These are phyloP conservation scores for Ramichloridium luteum DNA, from an alignment of 2,329 filamentous ascomycete genomes.

Conservation along the genomic window DNA sequence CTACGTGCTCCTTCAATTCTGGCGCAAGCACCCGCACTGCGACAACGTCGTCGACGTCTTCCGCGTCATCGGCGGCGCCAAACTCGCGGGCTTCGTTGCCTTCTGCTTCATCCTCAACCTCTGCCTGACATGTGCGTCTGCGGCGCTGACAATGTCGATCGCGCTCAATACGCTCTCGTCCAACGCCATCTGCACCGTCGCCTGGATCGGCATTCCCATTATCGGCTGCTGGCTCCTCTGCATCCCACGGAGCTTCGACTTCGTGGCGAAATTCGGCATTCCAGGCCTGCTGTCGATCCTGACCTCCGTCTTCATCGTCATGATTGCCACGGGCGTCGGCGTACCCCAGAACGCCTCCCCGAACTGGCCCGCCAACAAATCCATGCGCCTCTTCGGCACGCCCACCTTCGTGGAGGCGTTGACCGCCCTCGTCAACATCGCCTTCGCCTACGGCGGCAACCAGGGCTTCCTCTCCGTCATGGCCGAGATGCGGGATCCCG, in stretches of 20 bases:
- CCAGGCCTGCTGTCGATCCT: slow-evolving; percentile 40
- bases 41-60: no score
- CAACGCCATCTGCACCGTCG: slow-evolving; percentile 7
- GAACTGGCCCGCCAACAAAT: no score
- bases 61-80: no score
- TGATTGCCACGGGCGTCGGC: no score
- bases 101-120: no score
- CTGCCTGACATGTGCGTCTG: slow-evolving; percentile 9
- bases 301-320: slow-evolving; percentile 47
- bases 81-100: no score
- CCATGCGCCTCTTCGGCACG: slow-evolving; percentile 18
- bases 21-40: no score
- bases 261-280: slow-evolving; percentile 7
- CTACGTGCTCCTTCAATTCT: slow-evolving; percentile 48
- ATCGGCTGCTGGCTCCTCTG: slow-evolving; percentile 8
- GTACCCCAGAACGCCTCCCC: no score
- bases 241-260: slow-evolving; percentile 9
- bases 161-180: slow-evolving; percentile 8
- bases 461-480: slow-evolving; percentile 56
- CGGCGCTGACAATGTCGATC: slow-evolving; percentile 7
- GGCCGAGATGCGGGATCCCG: no score
- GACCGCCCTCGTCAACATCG: slow-evolving; percentile 53
- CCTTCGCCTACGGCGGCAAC: slow-evolving; percentile 55
- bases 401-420: slow-evolving; percentile 41
- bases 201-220: slow-evolving; percentile 10